phyloP scores from a whole-genome alignment of 139 green algal species.

The Chlamydomonas applanata region DNA sequence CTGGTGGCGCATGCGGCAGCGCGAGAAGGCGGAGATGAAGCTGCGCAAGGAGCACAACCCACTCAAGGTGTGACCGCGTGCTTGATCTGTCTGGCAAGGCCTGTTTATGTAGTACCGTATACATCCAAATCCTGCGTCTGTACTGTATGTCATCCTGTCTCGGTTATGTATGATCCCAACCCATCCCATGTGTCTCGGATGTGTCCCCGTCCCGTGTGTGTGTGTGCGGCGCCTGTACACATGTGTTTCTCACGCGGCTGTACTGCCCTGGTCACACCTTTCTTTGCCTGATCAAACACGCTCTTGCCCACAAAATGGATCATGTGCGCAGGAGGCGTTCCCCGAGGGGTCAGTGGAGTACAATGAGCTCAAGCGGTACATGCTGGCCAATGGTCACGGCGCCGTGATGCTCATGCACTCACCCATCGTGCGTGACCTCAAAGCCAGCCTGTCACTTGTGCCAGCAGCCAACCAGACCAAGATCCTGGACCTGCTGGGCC shows the following conservation, averaged over 20 bases:
- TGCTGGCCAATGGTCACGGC: constrained; percentile 5
- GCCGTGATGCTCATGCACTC: constrained; percentile 11
- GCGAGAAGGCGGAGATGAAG: neutral
- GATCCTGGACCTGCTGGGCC: constrained; percentile 7
- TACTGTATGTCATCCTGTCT: too few species aligned
- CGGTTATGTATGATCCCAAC: too few species aligned
- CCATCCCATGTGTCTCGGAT: too few species aligned
- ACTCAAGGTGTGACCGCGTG: neutral
- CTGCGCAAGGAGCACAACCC: constrained; percentile 1
- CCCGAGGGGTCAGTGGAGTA: constrained; percentile 9
- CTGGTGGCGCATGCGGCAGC: constrained; percentile 7
- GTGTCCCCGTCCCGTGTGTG: too few species aligned
- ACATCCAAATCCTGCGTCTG: too few species aligned
- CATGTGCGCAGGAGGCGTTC: neutral
- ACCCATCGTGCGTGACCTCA: constrained; percentile 5
- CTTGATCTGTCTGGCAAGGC: too few species aligned
- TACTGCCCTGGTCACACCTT: too few species aligned
- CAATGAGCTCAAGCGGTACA: constrained; percentile 12
- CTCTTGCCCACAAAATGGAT: too few species aligned
- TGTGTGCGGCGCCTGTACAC: too few species aligned
- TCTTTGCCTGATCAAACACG: too few species aligned
- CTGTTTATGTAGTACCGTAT: too few species aligned
- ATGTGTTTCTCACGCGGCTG: too few species aligned
- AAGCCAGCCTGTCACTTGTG: neutral
- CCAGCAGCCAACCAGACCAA: constrained; percentile 3